Evolutionary conservation across 306 rosid genomes (phyloP).

Genomic region (Lathyrus sativus): DNA sequence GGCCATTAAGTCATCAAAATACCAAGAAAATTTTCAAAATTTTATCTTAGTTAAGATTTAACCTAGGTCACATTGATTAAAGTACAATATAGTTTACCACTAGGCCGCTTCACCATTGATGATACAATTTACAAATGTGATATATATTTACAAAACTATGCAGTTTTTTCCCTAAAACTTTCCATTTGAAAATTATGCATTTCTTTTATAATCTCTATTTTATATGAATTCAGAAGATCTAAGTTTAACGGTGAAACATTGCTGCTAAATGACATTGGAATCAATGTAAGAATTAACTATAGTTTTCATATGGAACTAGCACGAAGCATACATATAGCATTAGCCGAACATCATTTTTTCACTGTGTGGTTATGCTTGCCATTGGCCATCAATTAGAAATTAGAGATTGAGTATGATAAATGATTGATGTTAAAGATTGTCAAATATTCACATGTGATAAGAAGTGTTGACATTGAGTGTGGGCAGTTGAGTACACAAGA

Average conservation of each 20-base stretch:
- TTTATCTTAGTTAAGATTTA: no score
- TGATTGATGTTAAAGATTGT: slow-evolving; percentile 33
- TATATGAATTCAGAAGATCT: not conserved
- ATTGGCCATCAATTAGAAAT: slow-evolving; percentile 1
- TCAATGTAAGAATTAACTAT: slow-evolving; percentile 8
- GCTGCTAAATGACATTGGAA: slow-evolving; percentile 26
- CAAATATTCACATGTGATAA: slow-evolving; percentile 67
- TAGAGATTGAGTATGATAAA: slow-evolving; percentile 27
- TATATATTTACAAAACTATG: no score
- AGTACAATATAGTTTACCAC: no score
- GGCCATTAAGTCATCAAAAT: no score
- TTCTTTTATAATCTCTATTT: slow-evolving; percentile 4
- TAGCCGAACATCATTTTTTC: slow-evolving; percentile 22
- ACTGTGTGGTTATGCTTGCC: slow-evolving; percentile 12
- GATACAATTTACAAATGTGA: no score
- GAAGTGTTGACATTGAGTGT: slow-evolving; percentile 78
- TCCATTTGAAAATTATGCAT: no score
- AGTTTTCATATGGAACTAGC: slow-evolving; percentile 29
- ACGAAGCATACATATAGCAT: slow-evolving; percentile 22
- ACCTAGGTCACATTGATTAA: no score
- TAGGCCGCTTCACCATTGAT: no score
- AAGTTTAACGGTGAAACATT: slow-evolving; percentile 13
- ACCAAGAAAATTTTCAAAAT: no score
- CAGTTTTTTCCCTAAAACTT: no score
- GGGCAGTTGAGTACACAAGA: slow-evolving; percentile 96